Base-by-base conservation (phyloP, 2,329 filamentous ascomycete species). In the Orbilia quercus region DNA sequence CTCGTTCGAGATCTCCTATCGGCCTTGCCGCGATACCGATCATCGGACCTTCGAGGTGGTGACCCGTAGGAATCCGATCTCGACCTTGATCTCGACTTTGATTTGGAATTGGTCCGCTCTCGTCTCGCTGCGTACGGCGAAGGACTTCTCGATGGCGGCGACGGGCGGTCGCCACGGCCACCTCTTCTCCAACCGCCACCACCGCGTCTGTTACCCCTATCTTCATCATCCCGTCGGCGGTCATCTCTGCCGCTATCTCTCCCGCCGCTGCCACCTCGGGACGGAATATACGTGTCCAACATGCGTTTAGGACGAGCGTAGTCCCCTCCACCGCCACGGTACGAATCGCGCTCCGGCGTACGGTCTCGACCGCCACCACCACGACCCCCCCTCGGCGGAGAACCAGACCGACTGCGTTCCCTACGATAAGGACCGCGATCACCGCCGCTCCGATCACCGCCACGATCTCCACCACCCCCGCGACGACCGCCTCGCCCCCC, bases 351-450 rank as follows among this genome's bases (percentile, higher is more conserved):
- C 45, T 78, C 78, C 18, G 80, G 78, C 36, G 77, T 80, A 9
- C 80, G 80, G 23, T 78, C 80, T 25, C 75, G 78, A 12, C 57
- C 57, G 20, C 42, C 57, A 5, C 42, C 57, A 5, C 83, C 83
- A 50, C 78, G 79, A 6, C 80, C 53, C 79, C 81, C 42, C n/a
- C 28, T 74, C 81, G 81, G 69, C 79, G 81, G 71, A 77, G 82
- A 71, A 57, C 78, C 77, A 45, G 85, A 85, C n/a, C 83, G 81
- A 74, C 84, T 85, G 40, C 81, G 80, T 2, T 84, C 79, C 78
- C 80, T 28, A 14, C 57, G 57, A 31, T 60, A 60, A 25, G 40
- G 40, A 25, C 57, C 57, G 23, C 57, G 57, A 12, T 60, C 81
- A 16, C n/a, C n/a, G n/a, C n/a, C n/a, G n/a, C n/a, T 80, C 79